A percentile compares a stretch with the other conserved stretches of the same genome.
These are phyloP conservation scores for Mucor mucedo DNA, from an alignment of 371 early-diverging fungal species.

Conservation along the genomic window DNA sequence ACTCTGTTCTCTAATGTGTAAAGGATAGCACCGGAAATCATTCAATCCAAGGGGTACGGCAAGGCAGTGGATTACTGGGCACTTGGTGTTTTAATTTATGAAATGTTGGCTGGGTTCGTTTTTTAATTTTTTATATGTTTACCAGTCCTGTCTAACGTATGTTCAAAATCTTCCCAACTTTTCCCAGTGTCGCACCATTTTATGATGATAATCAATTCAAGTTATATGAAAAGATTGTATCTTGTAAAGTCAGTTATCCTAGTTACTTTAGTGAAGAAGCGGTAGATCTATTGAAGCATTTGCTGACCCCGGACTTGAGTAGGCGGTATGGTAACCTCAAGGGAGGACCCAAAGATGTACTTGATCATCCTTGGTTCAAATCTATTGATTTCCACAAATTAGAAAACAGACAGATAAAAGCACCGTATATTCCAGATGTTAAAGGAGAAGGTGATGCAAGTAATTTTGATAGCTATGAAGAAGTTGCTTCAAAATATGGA, in stretches of 20 bases:
- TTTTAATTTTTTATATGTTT: not conserved
- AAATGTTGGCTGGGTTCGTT: conserved; percentile 84
- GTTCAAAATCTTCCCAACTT: conserved; percentile 17
- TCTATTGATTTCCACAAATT: conserved; percentile 91
- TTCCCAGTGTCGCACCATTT: conserved; percentile 74
- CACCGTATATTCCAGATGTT: conserved; percentile 88
- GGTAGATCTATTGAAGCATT: conserved; percentile 85
- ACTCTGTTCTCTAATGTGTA: not conserved
- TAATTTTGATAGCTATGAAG: conserved; percentile 92
- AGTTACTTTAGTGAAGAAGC: conserved; percentile 80
- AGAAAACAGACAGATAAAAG: conserved; percentile 67
- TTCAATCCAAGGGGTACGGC: conserved; percentile 94
- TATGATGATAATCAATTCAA: conserved; percentile 91
- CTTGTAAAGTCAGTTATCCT: conserved; percentile 60
- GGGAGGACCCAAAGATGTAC: conserved; percentile 86
- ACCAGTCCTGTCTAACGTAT: conserved; percentile 5
- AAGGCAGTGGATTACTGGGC: conserved; percentile 98
- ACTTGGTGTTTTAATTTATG: conserved; percentile 94
- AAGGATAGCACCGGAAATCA: conserved; percentile 93
- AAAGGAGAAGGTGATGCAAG: conserved; percentile 85
- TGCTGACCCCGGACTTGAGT: conserved; percentile 85
- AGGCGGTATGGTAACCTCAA: conserved; percentile 90
- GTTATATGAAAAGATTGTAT: conserved; percentile 91
- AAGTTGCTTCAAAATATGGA: conserved; percentile 64
- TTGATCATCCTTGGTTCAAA: conserved; percentile 92